A percentile compares a stretch with the other conserved stretches of the same genome.
These are phyloP conservation scores for Aspergillus leporis DNA, from an alignment of 495 filamentous ascomycete genomes.

Conservation along the genomic window DNA sequence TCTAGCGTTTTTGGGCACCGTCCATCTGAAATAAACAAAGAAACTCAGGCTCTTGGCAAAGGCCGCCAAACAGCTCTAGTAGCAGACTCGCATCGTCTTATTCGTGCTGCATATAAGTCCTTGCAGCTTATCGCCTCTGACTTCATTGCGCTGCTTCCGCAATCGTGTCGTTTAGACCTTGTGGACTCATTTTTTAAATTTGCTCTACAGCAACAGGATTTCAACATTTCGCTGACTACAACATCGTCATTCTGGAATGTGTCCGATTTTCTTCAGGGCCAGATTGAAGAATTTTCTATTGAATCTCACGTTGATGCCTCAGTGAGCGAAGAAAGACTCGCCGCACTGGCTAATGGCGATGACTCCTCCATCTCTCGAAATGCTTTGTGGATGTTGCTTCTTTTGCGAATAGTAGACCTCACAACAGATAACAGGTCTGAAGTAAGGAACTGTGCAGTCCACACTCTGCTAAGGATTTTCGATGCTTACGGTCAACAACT, in stretches of 20 bases:
- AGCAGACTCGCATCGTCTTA: constrained; percentile 69
- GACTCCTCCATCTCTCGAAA: constrained; percentile 44
- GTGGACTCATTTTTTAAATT: constrained; percentile 89
- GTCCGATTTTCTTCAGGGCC: constrained; percentile 74
- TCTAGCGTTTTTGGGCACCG: constrained; percentile 71
- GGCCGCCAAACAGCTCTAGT: constrained; percentile 30
- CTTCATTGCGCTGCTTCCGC: constrained; percentile 78
- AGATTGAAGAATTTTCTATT: constrained; percentile 47
- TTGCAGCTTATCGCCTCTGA: constrained; percentile 93
- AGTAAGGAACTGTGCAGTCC: constrained; percentile 86
- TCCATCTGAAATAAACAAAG: constrained; percentile 24
- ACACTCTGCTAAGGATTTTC: constrained; percentile 88
- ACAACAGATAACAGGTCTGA: constrained; percentile 79
- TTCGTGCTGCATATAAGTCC: constrained; percentile 82
- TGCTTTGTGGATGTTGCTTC: constrained; percentile 80
- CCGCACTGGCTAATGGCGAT: constrained; percentile 31
- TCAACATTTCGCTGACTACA: constrained; percentile 93
- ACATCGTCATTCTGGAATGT: constrained; percentile 95
- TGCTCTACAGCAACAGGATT: constrained; percentile 80
- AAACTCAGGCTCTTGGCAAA: constrained; percentile 10
- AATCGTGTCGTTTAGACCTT: constrained; percentile 74
- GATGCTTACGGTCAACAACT: constrained; percentile 85
- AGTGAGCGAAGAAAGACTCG: constrained; percentile 43
- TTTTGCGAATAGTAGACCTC: constrained; percentile 75
- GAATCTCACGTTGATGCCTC: constrained; percentile 41